Base-by-base conservation (phyloP, 345 rosid species). In the Eucalyptus microcorys region DNA sequence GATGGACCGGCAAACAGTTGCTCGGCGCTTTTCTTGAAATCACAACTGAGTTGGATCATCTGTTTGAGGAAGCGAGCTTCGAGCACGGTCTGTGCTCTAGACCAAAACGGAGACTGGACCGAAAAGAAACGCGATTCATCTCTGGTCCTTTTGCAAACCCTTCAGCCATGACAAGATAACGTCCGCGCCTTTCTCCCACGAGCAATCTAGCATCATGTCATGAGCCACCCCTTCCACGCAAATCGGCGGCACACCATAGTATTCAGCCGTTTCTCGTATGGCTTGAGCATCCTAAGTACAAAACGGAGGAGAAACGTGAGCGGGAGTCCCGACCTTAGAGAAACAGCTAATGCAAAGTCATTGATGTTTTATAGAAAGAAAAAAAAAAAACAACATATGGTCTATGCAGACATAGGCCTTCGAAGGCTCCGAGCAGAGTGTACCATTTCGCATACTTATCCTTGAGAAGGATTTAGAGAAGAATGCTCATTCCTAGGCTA, bases 121-220 rank as follows among this genome's bases (percentile, higher is more conserved):
- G 8, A 15, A 59, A 24, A 86, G 47, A 86, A 19, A 26, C 64
- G 42, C 68, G 26, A 42, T 61, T 68, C 14, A 49, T 64, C 27
- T 49, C 40, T 27, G 7, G 22, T 66, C 43, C 88, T 88, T 79
- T 47, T 76, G 43, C 85, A 91, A 90, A 87, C 87, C 92, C 89
- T 92, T 91, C 14, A 96, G 88, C 99, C 97, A 96, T 53, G 92
- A 79, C 22, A 93, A 88, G 88, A 97, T 88, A 66, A 88, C 91
- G 66, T 90, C 87, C 22, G 97, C 97, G 27, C 97, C 96, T 93
- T 92, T 93, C 59, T 94, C 96, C 99, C 99, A 96, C 6, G 93
- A 94, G 92, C 95, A 94, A 89, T 96, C 98, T 85, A 97, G 90
- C 99, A 96, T 97, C 95, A 97, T 92, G 92, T 96, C 98, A 88